These are phyloP conservation scores for Pulveroboletus sp. DNA, from an alignment of 768 basidiomycete species.

Conservation along the genomic window DNA sequence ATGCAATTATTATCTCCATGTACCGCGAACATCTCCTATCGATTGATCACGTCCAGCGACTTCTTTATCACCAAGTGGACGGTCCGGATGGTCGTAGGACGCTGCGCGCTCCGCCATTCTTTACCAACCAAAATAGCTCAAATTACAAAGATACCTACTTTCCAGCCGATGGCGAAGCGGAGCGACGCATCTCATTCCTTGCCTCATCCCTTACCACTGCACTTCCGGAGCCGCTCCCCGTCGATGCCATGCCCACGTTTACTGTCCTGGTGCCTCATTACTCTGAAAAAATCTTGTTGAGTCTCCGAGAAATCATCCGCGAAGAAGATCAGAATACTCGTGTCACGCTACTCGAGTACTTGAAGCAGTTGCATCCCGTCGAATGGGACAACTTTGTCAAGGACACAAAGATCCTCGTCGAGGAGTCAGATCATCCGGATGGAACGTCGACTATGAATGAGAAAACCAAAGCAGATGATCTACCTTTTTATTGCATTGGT, in stretches of 20 bases:
- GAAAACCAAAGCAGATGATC: conserved; percentile 84
- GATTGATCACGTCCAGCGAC: conserved; percentile 96
- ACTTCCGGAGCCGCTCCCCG: conserved; percentile 90
- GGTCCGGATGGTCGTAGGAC: conserved; percentile 85
- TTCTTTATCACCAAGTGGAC: conserved; percentile 96
- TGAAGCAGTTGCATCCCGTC: conserved; percentile 96
- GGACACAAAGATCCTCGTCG: conserved; percentile 98
- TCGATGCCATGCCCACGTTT: conserved; percentile 99
- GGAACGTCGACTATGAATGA: conserved; percentile 60
- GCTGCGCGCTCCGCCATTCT: conserved; percentile 95
- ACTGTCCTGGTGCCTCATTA: conserved; percentile 99
- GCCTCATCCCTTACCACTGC: conserved; percentile 96
- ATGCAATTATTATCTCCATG: conserved; percentile 99
- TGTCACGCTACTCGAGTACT: conserved; percentile 94
- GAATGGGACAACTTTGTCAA: conserved; percentile 99
- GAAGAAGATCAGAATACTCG: conserved; percentile 97
- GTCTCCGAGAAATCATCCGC: conserved; percentile 95
- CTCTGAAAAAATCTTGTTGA: conserved; percentile 96
- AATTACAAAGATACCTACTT: conserved; percentile 83
- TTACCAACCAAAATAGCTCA: conserved; percentile 83
- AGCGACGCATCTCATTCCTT: conserved; percentile 98
- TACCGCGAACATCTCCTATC: conserved; percentile 97
- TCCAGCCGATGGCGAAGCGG: conserved; percentile 91
- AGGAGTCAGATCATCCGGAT: conserved; percentile 68
- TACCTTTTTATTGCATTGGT: conserved; percentile 99